Evolutionary conservation across 139 green algal genomes (phyloP).

Genomic region (Chlamydomonas sphaeroides): DNA sequence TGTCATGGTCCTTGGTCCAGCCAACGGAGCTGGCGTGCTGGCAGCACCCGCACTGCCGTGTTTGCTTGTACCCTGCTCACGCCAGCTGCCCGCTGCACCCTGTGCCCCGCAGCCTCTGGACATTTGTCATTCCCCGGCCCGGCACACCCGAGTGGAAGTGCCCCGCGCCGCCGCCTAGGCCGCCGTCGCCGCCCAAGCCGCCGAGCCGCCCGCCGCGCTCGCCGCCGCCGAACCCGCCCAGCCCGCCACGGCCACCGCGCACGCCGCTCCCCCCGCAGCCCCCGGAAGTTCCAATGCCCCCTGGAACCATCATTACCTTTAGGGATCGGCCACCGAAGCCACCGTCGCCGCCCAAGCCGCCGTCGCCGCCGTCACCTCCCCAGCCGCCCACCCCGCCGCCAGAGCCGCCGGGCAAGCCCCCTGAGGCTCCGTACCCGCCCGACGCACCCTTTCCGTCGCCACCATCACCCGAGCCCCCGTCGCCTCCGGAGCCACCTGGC

Average conservation of each 20-base stretch:
- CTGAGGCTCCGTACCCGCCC: background rate
- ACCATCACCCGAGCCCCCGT: background rate
- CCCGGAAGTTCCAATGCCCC: too few species aligned
- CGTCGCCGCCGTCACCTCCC: background rate
- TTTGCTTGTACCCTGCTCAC: too few species aligned
- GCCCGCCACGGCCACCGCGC: too few species aligned
- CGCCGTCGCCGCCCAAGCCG: background rate
- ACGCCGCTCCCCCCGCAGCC: too few species aligned
- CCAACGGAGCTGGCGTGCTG: too few species aligned
- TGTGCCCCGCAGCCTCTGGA: background rate
- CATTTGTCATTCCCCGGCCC: background rate
- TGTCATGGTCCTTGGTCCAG: too few species aligned
- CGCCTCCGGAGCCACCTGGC: background rate
- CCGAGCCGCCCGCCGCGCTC: background rate
- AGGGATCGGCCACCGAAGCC: too few species aligned
- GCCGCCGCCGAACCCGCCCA: background rate
- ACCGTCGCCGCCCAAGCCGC: too few species aligned
- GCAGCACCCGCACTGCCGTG: too few species aligned
- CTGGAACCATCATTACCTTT: too few species aligned
- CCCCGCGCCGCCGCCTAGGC: background rate
- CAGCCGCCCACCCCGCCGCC: too few species aligned
- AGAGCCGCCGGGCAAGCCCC: background rate
- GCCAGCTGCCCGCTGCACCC: too few species aligned
- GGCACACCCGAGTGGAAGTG: conserved; percentile 1
- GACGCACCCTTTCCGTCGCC: background rate